Conservation (phyloP, 148 eudicot genomes). For the Spergularia bocconei region DNA sequence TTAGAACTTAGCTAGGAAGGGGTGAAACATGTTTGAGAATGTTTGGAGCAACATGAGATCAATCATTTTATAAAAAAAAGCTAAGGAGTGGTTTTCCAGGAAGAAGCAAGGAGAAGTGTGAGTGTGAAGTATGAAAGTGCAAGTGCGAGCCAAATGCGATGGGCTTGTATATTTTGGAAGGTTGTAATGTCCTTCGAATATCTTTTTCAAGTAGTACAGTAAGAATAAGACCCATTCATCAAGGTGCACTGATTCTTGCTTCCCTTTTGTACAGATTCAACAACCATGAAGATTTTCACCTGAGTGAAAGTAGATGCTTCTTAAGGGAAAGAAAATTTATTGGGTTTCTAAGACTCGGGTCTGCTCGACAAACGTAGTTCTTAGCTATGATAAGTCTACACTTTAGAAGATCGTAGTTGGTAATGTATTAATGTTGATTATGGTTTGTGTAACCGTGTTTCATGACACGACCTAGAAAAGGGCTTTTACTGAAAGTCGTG, state of each 20-base stretch:
- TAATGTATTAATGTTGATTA: too few relatives aligned
- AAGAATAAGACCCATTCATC: background rate
- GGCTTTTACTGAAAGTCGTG: too few relatives aligned
- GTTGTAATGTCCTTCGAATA: background rate
- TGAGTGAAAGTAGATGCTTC: too few relatives aligned
- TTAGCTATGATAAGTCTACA: too few relatives aligned
- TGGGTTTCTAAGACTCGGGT: too few relatives aligned
- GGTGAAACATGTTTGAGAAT: background rate
- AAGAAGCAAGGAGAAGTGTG: background rate
- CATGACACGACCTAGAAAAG: too few relatives aligned
- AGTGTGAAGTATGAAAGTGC: background rate
- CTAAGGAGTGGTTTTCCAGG: constrained; percentile 13
- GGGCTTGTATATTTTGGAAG: background rate
- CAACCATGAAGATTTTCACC: too few relatives aligned
- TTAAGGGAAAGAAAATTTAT: too few relatives aligned
- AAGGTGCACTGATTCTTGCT: constrained; percentile 8
- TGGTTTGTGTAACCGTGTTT: too few relatives aligned
- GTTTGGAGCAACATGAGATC: background rate
- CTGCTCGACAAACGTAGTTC: too few relatives aligned
- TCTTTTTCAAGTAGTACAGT: too few relatives aligned
- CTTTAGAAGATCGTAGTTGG: too few relatives aligned
- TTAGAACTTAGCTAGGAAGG: background rate
- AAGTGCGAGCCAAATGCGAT: background rate
- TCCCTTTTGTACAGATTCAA: background rate
- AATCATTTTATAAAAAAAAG: background rate